A percentile compares a stretch with the other conserved stretches of the same genome.
Evolutionary conservation across 352 stramenopile genomes (phyloP).

Genomic region (Plasmopara halstedii): DNA sequence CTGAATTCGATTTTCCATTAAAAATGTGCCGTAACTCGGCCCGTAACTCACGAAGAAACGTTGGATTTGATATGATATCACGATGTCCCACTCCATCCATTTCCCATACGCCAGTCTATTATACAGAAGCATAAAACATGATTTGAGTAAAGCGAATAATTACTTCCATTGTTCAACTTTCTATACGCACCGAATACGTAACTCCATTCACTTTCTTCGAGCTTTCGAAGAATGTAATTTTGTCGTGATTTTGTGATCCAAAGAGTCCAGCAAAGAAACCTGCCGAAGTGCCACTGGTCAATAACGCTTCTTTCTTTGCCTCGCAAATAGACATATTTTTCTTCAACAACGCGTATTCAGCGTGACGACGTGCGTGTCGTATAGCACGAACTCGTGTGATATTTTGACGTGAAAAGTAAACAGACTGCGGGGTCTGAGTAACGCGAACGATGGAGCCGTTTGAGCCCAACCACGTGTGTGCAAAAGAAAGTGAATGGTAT

Average conservation of each 20-base stretch:
- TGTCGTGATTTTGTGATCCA: conserved; percentile 32
- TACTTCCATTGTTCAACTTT: too few relatives aligned
- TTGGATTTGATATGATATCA: conserved; percentile 61
- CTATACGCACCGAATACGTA: conserved; percentile 24
- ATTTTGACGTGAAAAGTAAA: conserved; percentile 59
- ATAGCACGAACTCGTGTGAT: conserved; percentile 43
- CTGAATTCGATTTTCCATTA: conserved; percentile 33
- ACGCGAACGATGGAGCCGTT: conserved; percentile 40
- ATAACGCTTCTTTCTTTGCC: conserved; percentile 5
- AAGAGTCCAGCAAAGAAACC: conserved; percentile 67
- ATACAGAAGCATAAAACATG: not conserved
- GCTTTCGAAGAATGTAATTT: conserved; percentile 75
- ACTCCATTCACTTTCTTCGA: conserved; percentile 21
- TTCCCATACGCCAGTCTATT: conserved; percentile 75
- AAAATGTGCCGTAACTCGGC: conserved; percentile 68
- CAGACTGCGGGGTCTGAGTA: conserved; percentile 62
- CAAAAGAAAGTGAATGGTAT: conserved; percentile 77
- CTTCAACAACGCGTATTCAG: conserved; percentile 47
- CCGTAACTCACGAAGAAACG: conserved; percentile 68
- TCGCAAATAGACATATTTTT: conserved; percentile 34
- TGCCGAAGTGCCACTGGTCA: conserved; percentile 7
- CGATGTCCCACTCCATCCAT: conserved; percentile 62
- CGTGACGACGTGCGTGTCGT: conserved; percentile 42
- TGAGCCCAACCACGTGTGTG: conserved; percentile 63
- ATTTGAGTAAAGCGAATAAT: too few relatives aligned